Evolutionary conservation across 331 rosid species (phyloP), one percentile per base, ranked within the genome.

Genomic region (Pyrus hybrid): DNA sequence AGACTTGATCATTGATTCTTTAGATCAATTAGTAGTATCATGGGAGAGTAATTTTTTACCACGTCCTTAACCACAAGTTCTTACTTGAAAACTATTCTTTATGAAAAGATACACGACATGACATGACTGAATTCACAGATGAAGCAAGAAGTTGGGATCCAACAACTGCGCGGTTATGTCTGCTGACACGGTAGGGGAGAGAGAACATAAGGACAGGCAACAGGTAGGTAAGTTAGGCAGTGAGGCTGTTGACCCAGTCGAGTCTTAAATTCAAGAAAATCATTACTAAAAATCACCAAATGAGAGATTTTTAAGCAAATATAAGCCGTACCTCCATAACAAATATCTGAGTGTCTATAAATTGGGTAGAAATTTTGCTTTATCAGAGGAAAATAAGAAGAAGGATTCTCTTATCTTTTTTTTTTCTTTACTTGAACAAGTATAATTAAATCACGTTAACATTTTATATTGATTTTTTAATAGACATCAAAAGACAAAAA

Each of bases 131-230:
- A 70, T 10, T 25, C 67, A 23, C 68, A 58, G 66, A 33, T 14
- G 53, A 68, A 74, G 13, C 71, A 60, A 30, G 65, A 47, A 74
- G 83, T 65, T 80, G 76, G 83, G 83, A 80, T 80, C 83, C 83
- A 74, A 41, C 77, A 67, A 80, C 76, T 21, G 76, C 73, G 77
- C 83, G 76, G 62, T 43, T 74, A 60, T 80, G 67, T 74, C 53
- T 45, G 43, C 28, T 32, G 30, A 22, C 70, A 60, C 21, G 26
- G n/a, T 9, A 41, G 18, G 10, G 22, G 37, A 45, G 32, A 7
- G 23, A 68, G 47, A 70, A 21, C 6, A 51, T 16, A 18, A 29
- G 8, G 37, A 63, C 22, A 1, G 13, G 32, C 41, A 4, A 37
- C 7, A 16, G 47, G 74, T 61, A 25, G 68, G 22, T 30, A 26